Base-by-base conservation (phyloP, 495 filamentous ascomycete genomes). In the Pseudoneurospora amorphoporcata region DNA sequence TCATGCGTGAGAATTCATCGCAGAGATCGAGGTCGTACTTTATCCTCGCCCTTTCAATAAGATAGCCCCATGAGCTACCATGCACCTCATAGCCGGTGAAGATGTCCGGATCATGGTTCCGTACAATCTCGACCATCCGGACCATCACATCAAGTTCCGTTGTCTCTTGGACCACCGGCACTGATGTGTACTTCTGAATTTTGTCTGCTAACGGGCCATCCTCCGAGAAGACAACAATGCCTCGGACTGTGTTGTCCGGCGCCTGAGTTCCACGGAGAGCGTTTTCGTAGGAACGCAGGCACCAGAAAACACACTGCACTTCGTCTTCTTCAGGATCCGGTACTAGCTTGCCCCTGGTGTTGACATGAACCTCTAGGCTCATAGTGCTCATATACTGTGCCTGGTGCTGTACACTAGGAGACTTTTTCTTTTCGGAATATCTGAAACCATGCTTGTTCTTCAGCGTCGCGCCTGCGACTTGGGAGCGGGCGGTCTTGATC, bases 1-100 rank as follows among this genome's bases (percentile, higher is more conserved):
- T 97, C 81, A 95, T 92, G 61, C 95, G 87, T 0, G 94, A 97
- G 72, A 99, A 87, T 75, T 99, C 94, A 72, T 95, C 92, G 74
- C 91, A 94, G 9, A 99, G 85, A 76, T 97, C 88, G 78, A 92
- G 97, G 68, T 95, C 95, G 78, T 95, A 97, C 77, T 93, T 92
- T 76, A 90, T 83, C 70, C 90, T 85, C 7, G 95, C 95, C 75
- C 95, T 88, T 79, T 98, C 94, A 71, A 98, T 94, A 58, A 99
- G 78, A 82, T 97, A 98, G 2, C 95, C 95, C 95, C 95, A 99
- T 4, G 94, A 97, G 70, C 87, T 85, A 68, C 92, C 92, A 75
- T 98, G 95, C 6, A 99, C 94, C 80, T 99, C 95, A 79, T 95
- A 99, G 0, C 95, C 95, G 4, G 94, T 95, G 9, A 99, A 87